Evolutionary conservation across 495 filamentous ascomycete genomes (phyloP).

Genomic region (Lasiosphaeria hispida): DNA sequence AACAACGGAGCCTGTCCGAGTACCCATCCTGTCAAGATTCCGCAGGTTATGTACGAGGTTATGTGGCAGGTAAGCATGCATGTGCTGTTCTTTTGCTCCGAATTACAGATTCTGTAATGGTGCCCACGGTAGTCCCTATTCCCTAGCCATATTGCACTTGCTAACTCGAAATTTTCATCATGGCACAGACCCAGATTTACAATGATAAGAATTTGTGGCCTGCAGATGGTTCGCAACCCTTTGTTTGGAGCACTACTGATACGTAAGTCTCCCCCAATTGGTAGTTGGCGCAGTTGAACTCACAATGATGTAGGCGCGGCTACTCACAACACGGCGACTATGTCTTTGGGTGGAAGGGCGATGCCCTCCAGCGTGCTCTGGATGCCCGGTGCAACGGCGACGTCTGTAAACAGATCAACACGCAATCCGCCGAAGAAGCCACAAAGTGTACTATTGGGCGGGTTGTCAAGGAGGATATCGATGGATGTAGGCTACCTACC

Average conservation of each 20-base stretch:
- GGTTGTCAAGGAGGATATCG: slow-evolving; percentile 31
- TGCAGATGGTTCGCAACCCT: slow-evolving; percentile 40
- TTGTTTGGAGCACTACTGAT: slow-evolving; percentile 51
- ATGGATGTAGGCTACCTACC: slow-evolving; percentile 31
- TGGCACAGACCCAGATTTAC: slow-evolving; percentile 32
- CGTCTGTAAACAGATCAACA: slow-evolving; percentile 36
- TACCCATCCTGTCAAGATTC: slow-evolving; percentile 44
- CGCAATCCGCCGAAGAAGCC: slow-evolving; percentile 33
- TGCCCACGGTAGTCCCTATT: too few relatives aligned
- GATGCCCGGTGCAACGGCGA: slow-evolving; percentile 44
- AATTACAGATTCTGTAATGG: too few relatives aligned
- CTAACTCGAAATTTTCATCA: neutral
- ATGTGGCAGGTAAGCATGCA: slow-evolving; percentile 44
- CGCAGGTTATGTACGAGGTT: slow-evolving; percentile 51
- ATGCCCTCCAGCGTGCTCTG: slow-evolving; percentile 48
- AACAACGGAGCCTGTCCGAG: slow-evolving; percentile 41
- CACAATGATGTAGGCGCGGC: slow-evolving; percentile 25
- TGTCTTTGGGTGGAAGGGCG: slow-evolving; percentile 52
- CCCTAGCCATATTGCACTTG: neutral
- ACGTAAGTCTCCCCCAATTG: slow-evolving; percentile 16
- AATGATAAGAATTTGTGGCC: slow-evolving; percentile 46
- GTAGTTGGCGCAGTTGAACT: neutral
- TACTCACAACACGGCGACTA: slow-evolving; percentile 51
- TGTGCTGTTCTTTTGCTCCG: too few relatives aligned
- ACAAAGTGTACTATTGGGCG: slow-evolving; percentile 33